A percentile compares a stretch with the other conserved stretches of the same genome.
Conservation (phyloP, 192 early-diverging fungal species). For the Geranomyces michiganensis region DNA sequence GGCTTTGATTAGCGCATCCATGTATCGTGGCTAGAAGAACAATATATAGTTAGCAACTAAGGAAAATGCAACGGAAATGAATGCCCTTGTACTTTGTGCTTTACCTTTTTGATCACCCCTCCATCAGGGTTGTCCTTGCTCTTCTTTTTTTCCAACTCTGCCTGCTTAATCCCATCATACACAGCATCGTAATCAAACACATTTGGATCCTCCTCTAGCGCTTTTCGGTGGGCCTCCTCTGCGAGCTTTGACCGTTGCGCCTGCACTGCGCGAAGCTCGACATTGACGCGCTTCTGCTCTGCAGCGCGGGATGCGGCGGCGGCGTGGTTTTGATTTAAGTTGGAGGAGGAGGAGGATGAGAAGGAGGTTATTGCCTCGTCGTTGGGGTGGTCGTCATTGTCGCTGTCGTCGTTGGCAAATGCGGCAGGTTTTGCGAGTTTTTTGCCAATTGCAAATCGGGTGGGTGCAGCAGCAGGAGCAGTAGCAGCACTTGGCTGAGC, state of each 20-base stretch:
- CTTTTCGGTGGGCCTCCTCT: slow-evolving; percentile 58
- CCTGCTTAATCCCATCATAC: slow-evolving; percentile 72
- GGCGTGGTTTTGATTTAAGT: not conserved
- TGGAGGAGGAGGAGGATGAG: not conserved
- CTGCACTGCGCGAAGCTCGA: slow-evolving; percentile 31
- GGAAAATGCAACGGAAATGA: not conserved
- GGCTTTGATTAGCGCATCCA: slow-evolving; percentile 61
- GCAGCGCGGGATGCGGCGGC: not conserved
- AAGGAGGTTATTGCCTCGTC: slow-evolving; percentile 19
- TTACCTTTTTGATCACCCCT: slow-evolving; percentile 46
- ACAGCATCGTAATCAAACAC: slow-evolving; percentile 80
- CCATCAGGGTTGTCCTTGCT: slow-evolving; percentile 55
- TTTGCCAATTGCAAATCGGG: slow-evolving; percentile 20
- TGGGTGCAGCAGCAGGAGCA: not conserved
- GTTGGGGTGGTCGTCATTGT: slow-evolving; percentile 12
- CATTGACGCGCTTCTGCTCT: slow-evolving; percentile 20
- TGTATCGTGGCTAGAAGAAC: slow-evolving; percentile 65
- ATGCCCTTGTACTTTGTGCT: not conserved
- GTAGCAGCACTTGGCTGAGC: not conserved
- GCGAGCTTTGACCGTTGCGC: slow-evolving; percentile 13
- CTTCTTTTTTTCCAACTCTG: slow-evolving; percentile 54
- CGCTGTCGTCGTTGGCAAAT: slow-evolving; percentile 7
- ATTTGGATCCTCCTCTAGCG: slow-evolving; percentile 69
- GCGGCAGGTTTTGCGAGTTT: slow-evolving; percentile 18
- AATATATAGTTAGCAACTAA: not conserved